Evolutionary conservation across 371 early-diverging fungal species (phyloP), one percentile per base, ranked within the genome.

Genomic region (Mortierella sp.): DNA sequence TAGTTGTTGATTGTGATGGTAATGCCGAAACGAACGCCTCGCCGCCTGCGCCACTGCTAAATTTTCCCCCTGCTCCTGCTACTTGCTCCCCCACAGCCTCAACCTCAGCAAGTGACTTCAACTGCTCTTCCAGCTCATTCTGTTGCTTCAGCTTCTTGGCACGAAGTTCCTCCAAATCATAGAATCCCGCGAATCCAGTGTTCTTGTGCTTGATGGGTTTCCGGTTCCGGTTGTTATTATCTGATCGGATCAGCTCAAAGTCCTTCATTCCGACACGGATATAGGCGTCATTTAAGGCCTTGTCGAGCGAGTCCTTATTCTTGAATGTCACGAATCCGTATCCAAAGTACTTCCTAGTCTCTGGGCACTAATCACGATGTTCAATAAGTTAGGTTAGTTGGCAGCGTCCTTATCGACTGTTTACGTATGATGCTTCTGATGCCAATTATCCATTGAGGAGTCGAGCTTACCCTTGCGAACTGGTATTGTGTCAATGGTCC

Each of bases 301-400:
- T 86, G 21, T 80, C 57, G 16, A 80, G 54, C 34, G 87, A 82
- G 24, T 79, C 77, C 50, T 86, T 48, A 16, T 82, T 16, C 55
- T 78, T 82, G 71, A 86, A 86, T 38, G 87, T 86, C 72, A 86
- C 13, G 28, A 86, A 86, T 34, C 87, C 87, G 38, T 86, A 86
- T 50, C 87, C 87, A 76, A 86, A 80, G 47, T 86, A 86, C 21
- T 60, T 73, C 55, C 78, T 77, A 42, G 87, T 86, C 71, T 86
- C 82, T 24, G 87, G 83, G 26, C 87, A 86, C 87, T 86, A 78
- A n/a, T 58, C 3, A 16, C 8, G 10, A 21, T 38, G 50, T 48
- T 8, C 50, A 50, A 14, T 2, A 50, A 50, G 3, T 50, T 1
- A 2, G 10, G 3, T 50, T 13, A 50, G 50, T 50, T 50, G 1